A percentile compares a stretch with the other conserved stretches of the same genome.
These are phyloP conservation scores for Talaromyces sp. DNA, from an alignment of 2,329 filamentous ascomycete genomes.

Conservation along the genomic window DNA sequence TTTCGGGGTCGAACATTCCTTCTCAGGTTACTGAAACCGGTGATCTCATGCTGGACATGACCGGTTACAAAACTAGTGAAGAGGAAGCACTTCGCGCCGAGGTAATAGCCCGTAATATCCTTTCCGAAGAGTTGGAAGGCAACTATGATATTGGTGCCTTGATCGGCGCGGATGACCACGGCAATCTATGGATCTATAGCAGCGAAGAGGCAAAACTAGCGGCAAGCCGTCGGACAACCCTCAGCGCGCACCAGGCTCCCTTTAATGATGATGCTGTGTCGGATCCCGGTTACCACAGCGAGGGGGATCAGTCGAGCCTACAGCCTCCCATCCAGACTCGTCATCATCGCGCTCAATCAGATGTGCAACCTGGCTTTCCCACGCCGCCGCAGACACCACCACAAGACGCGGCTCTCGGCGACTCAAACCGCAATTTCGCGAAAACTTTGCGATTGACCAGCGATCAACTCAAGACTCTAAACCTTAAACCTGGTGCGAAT, in stretches of 20 bases:
- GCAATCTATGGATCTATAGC: slow-evolving; percentile 99
- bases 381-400: slow-evolving; percentile 52
- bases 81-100: slow-evolving; percentile 89
- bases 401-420: slow-evolving; percentile 47
- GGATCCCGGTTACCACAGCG: slow-evolving; percentile 92
- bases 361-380: slow-evolving; percentile 62
- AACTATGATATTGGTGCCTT: slow-evolving; percentile 94
- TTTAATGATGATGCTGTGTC: slow-evolving; percentile 74
- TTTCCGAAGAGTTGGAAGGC: slow-evolving; percentile 87
- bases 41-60: slow-evolving; percentile 97
- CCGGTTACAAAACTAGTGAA: slow-evolving; percentile 89
- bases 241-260: slow-evolving; percentile 41
- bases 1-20: slow-evolving; percentile 86
- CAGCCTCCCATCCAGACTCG: slow-evolving; percentile 55
- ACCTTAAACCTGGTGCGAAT: slow-evolving; percentile 81
- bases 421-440: slow-evolving; percentile 82
- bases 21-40: slow-evolving; percentile 87
- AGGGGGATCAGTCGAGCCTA: slow-evolving; percentile 63
- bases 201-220: slow-evolving; percentile 93
- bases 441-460: slow-evolving; percentile 94
- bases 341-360: slow-evolving; percentile 56
- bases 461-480: slow-evolving; percentile 82
- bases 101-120: slow-evolving; percentile 84
- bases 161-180: slow-evolving; percentile 90
- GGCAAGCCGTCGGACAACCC: slow-evolving; percentile 60